These are phyloP conservation scores for Yarrowia bubula DNA, from an alignment of 805 yeast genomes.

Conservation along the genomic window DNA sequence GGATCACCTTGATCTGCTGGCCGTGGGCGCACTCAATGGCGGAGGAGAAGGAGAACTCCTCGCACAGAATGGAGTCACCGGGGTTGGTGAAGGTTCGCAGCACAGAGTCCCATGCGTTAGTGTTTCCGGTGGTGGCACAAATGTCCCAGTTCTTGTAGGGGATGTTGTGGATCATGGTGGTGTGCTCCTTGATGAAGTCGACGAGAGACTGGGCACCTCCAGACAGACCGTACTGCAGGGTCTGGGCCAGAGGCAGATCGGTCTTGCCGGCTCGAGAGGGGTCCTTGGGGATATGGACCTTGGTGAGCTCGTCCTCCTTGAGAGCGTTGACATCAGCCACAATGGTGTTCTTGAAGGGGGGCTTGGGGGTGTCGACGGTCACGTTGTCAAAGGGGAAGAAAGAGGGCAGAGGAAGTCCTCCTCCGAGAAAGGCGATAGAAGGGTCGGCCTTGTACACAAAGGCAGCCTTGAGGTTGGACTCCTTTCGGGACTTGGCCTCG, in stretches of 20 bases:
- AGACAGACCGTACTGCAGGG: slow-evolving; percentile 90
- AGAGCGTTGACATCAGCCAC: slow-evolving; percentile 32
- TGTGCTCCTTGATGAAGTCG: slow-evolving; percentile 70
- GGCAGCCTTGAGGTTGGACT: slow-evolving; percentile 80
- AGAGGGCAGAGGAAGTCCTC: slow-evolving; percentile 89
- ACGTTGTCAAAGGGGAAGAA: slow-evolving; percentile 89
- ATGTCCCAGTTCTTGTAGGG: slow-evolving; percentile 71
- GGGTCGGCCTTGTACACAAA: slow-evolving; percentile 75
- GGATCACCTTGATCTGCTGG: slow-evolving; percentile 62
- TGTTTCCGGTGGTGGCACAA: slow-evolving; percentile 74
- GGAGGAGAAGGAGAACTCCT: slow-evolving; percentile 78
- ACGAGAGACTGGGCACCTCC: slow-evolving; percentile 74
- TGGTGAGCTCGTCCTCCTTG: slow-evolving; percentile 34
- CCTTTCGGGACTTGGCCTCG: slow-evolving; percentile 72
- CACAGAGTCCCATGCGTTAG: slow-evolving; percentile 84
- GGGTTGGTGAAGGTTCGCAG: slow-evolving; percentile 73
- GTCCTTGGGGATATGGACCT: slow-evolving; percentile 43
- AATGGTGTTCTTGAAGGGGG: slow-evolving; percentile 79
- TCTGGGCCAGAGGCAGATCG: slow-evolving; percentile 66
- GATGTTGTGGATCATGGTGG: slow-evolving; percentile 44
- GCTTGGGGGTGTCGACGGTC: slow-evolving; percentile 56
- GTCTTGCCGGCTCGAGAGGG: slow-evolving; percentile 45
- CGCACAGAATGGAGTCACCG: slow-evolving; percentile 82
- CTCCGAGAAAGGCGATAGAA: slow-evolving; percentile 83
- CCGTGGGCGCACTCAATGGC: slow-evolving; percentile 81